Conservation (phyloP, 495 filamentous ascomycete genomes). For the Penicillium waksmanii region DNA sequence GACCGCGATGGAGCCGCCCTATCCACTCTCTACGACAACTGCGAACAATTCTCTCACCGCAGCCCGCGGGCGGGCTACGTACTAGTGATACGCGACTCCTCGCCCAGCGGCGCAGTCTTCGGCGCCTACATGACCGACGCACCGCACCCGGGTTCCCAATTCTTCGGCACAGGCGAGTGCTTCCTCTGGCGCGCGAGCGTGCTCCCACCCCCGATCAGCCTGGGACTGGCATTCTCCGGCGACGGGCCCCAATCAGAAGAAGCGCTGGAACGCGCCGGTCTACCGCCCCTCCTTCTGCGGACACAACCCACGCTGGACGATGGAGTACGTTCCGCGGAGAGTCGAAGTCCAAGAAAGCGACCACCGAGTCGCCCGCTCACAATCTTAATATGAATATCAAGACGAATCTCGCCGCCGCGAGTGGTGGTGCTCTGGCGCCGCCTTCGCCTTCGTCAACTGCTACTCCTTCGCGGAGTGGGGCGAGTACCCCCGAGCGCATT, state of each 20-base stretch:
- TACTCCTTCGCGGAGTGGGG: slow-evolving; percentile 35
- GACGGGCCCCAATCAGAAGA: slow-evolving; percentile 40
- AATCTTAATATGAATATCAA: slow-evolving; percentile 36
- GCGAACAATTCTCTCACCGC: slow-evolving; percentile 57
- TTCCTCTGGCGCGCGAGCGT: slow-evolving; percentile 91
- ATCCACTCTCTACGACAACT: slow-evolving; percentile 82
- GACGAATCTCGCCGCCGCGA: slow-evolving; percentile 33
- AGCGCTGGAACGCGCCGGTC: slow-evolving; percentile 42
- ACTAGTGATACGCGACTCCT: slow-evolving; percentile 77
- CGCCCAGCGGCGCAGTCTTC: slow-evolving; percentile 66
- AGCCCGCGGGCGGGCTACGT: slow-evolving; percentile 83
- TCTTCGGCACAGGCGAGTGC: slow-evolving; percentile 95
- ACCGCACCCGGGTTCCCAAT: slow-evolving; percentile 77
- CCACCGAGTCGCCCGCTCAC: slow-evolving; percentile 24
- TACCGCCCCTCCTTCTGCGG: slow-evolving; percentile 76
- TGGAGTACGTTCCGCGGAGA: slow-evolving; percentile 65
- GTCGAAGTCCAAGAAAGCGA: slow-evolving; percentile 24
- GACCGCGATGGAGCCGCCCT: slow-evolving; percentile 90
- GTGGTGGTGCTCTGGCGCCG: slow-evolving; percentile 33
- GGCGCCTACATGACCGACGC: slow-evolving; percentile 92
- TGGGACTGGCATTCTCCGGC: slow-evolving; percentile 50
- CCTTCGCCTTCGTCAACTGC: slow-evolving; percentile 32
- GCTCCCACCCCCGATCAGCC: slow-evolving; percentile 47
- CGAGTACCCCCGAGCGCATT: slow-evolving; percentile 64
- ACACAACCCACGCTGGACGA: slow-evolving; percentile 70